Percentiles rank a stretch among this genome's conserved stretches.
phyloP scores from a whole-genome alignment of 2,329 filamentous ascomycete genomes.

The Cyphellophora attinorum region DNA sequence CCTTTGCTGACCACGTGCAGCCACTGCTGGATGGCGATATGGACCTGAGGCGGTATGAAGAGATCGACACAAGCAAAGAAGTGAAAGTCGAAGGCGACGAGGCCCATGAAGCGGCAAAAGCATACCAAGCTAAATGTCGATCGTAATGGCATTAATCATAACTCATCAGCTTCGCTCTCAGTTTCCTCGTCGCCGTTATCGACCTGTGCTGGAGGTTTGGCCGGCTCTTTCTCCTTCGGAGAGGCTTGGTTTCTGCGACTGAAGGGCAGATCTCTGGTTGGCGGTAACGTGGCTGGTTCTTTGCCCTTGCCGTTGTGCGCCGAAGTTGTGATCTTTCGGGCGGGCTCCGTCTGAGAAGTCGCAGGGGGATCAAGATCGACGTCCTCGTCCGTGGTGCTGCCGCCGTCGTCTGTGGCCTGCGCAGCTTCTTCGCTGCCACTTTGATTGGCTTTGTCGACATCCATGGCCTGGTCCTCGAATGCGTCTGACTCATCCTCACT shows the following conservation, averaged over 20 bases:
- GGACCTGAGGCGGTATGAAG: conserved; percentile 60
- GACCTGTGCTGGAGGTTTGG: background rate
- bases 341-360: background rate
- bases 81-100: conserved; percentile 5
- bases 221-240: conserved; percentile 1
- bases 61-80: conserved; percentile 45
- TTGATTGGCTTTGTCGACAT: conserved; percentile 4
- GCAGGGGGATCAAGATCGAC: conserved; percentile 7
- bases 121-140: background rate
- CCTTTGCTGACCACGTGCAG: conserved; percentile 34
- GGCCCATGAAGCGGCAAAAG: background rate
- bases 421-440: conserved; percentile 4
- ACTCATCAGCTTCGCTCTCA: conserved; percentile 17
- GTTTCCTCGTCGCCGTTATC: conserved; percentile 12
- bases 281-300: conserved; percentile 6
- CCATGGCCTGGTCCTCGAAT: conserved; percentile 11
- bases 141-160: too few species aligned
- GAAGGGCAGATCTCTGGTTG: conserved; percentile 12
- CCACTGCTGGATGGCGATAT: conserved; percentile 59
- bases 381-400: conserved; percentile 8
- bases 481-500: conserved; percentile 6
- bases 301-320: too few species aligned
- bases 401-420: conserved; percentile 4
- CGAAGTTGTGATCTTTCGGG: too few species aligned
- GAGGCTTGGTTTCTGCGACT: too few species aligned